A percentile compares a stretch with the other conserved stretches of the same genome.
These are phyloP conservation scores for Thelonectria olida DNA, from an alignment of 2,329 filamentous ascomycete genomes.

Conservation along the genomic window DNA sequence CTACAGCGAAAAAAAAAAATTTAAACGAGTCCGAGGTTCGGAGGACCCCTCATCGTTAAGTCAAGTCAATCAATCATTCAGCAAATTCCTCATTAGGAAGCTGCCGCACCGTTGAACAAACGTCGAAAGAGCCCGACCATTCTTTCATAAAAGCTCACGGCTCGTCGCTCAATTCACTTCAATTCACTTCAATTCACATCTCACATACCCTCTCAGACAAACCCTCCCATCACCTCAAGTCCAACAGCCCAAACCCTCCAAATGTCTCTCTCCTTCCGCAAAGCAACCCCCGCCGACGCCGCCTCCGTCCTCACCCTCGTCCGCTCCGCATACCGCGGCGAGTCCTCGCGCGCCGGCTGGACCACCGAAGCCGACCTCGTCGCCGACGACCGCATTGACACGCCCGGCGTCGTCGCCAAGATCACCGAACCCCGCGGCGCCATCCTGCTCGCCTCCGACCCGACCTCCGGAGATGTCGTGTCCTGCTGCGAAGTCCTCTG, in stretches of 20 bases:
- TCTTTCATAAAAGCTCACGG: too few relatives aligned
- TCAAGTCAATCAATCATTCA: too few relatives aligned
- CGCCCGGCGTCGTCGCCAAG: conserved; percentile 47
- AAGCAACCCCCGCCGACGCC: conserved; percentile 46
- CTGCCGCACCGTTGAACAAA: too few relatives aligned
- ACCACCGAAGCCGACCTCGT: conserved; percentile 58
- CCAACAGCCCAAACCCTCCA: not conserved
- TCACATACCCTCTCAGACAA: not conserved
- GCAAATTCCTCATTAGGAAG: too few relatives aligned
- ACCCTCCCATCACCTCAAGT: not conserved
- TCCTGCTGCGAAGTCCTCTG: conserved; percentile 56
- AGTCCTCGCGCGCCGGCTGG: conserved; percentile 52
- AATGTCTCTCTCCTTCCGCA: conserved; percentile 45
- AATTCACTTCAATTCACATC: too few relatives aligned
- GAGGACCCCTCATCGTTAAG: too few relatives aligned
- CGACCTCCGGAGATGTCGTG: conserved; percentile 37
- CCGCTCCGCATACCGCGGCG: conserved; percentile 56
- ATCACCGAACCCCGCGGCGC: conserved; percentile 49
- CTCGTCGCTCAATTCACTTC: too few relatives aligned
- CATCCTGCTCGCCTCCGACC: conserved; percentile 50
- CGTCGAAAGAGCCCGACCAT: too few relatives aligned
- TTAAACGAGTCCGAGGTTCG: too few relatives aligned
- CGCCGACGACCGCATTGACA: conserved; percentile 54
- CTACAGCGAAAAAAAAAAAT: too few relatives aligned
- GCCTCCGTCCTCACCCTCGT: conserved; percentile 49